phyloP scores from a whole-genome alignment of 2,329 filamentous ascomycete genomes.

The Penicillium sp. region DNA sequence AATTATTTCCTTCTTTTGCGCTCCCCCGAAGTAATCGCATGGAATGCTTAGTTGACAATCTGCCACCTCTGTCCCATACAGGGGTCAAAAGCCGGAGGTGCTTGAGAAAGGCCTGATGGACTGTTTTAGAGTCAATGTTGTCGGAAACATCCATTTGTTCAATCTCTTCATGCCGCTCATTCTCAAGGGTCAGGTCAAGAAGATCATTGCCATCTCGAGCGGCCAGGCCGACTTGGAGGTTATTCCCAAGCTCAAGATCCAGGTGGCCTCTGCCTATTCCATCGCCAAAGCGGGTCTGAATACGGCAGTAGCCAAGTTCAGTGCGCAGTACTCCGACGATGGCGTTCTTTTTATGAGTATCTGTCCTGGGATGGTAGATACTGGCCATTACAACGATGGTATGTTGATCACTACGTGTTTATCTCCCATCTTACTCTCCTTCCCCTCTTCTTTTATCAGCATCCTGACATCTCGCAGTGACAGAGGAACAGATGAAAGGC shows the following conservation, averaged over 20 bases:
- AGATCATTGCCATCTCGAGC: constrained; percentile 52
- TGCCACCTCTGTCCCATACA: too few relatives aligned
- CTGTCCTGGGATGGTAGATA: constrained; percentile 53
- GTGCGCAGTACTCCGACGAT: constrained; percentile 49
- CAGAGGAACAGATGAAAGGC: background rate
- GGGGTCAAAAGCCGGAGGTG: constrained; percentile 30
- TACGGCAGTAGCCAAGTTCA: constrained; percentile 54
- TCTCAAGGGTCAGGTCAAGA: constrained; percentile 51
- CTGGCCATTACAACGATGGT: constrained; percentile 28
- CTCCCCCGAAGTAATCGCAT: too few relatives aligned
- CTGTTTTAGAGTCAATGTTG: constrained; percentile 49
- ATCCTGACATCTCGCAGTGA: too few relatives aligned
- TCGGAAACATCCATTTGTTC: constrained; percentile 54
- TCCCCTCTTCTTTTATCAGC: too few relatives aligned
- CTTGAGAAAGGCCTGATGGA: constrained; percentile 37
- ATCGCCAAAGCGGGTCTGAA: constrained; percentile 55
- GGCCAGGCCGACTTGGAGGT: constrained; percentile 51
- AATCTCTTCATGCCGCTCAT: constrained; percentile 56
- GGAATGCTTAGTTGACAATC: too few relatives aligned
- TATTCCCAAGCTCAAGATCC: constrained; percentile 38
- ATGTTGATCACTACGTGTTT: too few relatives aligned
- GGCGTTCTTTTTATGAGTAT: constrained; percentile 55
- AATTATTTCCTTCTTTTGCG: too few relatives aligned
- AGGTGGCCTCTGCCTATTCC: constrained; percentile 43
- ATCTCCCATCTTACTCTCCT: too few relatives aligned